Evolutionary conservation across 2,329 filamentous ascomycete species (phyloP), one percentile per base, ranked within the genome.

Genomic region (Sphaerulina vaccinii): DNA sequence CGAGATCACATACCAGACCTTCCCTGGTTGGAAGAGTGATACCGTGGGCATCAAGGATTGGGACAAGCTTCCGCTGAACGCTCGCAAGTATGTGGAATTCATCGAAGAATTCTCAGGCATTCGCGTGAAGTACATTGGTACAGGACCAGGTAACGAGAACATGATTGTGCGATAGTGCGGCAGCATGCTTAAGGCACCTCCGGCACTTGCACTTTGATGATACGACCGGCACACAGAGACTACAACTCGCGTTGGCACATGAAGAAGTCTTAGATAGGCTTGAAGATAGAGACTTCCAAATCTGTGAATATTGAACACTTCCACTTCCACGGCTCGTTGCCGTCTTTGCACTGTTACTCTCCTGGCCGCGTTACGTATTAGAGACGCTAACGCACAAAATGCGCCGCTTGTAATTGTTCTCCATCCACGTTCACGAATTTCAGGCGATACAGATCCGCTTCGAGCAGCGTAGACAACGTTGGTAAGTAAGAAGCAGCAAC

Each of bases 21-120:
- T 90, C 52, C 77, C 80, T 15, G 87, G 87, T 41, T 90, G 86
- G 87, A 77, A 86, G 64, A 76, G 75, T 64, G 73, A 79, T 29
- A 90, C 83, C 0, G 82, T 81, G 5, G 76, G 79, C 41, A 73
- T 76, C 46, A 82, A 78, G 68, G 77, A 72, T 55, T 90, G 76
- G 64, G 76, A 80, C 37, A 81, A 85, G 24, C 73, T 90, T 36
- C 86, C 86, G 5, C 71, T 74, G 63, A 75, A 84, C 63, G 85
- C 85, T 16, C 76, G 79, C 53, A 79, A 79, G 38, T 90, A 89
- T 63, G 73, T 89, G 50, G 76, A 82, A 66, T 85, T 76, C 67
- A 85, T 88, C 55, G 84, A 88, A 73, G 70, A 81, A 57, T 85
- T 82, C 65, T 71, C 85, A 11, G 83, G 81, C 24, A 79, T 86